A percentile compares a stretch with the other conserved stretches of the same genome.
Evolutionary conservation across 352 stramenopile species (phyloP).

Genomic region (Pythium oligandrum): DNA sequence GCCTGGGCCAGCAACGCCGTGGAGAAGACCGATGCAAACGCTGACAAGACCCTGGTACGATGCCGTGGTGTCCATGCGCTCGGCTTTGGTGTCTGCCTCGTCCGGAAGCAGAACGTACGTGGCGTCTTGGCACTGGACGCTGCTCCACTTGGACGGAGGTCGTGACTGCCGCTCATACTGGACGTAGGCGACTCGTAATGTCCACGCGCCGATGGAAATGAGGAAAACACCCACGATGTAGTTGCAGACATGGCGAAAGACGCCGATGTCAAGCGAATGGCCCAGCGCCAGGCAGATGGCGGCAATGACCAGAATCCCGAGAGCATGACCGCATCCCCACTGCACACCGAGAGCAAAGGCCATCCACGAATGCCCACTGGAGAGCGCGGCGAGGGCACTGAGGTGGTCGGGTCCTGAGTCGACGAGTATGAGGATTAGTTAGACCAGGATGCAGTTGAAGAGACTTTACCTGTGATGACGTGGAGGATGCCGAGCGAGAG

Average conservation of each 20-base stretch:
- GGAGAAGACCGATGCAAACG: conserved; percentile 70
- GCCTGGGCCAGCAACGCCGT: conserved; percentile 80
- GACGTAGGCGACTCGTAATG: conserved; percentile 29
- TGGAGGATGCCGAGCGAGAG: conserved; percentile 47
- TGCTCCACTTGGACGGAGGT: conserved; percentile 39
- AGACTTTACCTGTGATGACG: conserved; percentile 29
- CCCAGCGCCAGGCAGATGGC: conserved; percentile 44
- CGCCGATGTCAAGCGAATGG: conserved; percentile 27
- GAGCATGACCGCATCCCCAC: conserved; percentile 86
- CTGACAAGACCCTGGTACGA: conserved; percentile 9
- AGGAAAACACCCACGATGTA: conserved; percentile 63
- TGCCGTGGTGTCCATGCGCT: conserved; percentile 5
- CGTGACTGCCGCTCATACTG: conserved; percentile 26
- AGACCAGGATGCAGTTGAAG: too few species aligned
- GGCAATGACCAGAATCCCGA: conserved; percentile 75
- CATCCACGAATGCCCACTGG: conserved; percentile 52
- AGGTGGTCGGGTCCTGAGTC: conserved; percentile 74
- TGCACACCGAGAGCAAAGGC: conserved; percentile 78
- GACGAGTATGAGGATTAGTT: too few species aligned
- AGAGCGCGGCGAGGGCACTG: conserved; percentile 80
- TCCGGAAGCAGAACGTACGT: conserved; percentile 37
- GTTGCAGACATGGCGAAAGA: conserved; percentile 38
- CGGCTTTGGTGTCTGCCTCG: conserved; percentile 3
- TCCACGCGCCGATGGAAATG: conserved; percentile 54
- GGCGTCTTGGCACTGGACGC: conserved; percentile 50